These are phyloP conservation scores for Pythium aquatile DNA, from an alignment of 352 stramenopile species.

Conservation along the genomic window DNA sequence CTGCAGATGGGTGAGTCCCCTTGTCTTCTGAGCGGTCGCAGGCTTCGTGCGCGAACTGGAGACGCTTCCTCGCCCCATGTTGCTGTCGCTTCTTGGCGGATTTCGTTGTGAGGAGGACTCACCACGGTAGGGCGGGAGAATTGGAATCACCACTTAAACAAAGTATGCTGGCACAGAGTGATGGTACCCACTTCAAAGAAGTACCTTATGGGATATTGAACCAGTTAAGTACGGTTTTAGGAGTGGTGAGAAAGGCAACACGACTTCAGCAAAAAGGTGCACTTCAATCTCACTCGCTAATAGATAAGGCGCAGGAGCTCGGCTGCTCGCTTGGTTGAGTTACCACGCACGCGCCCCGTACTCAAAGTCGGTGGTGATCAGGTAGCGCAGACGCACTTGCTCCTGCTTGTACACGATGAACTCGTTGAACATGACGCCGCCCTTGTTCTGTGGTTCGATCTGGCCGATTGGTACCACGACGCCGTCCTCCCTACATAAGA, in stretches of 20 bases:
- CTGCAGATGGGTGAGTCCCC: slow-evolving; percentile 31
- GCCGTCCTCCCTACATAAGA: slow-evolving; percentile 26
- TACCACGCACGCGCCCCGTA: slow-evolving; percentile 7
- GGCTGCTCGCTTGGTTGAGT: neutral
- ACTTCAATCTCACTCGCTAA: slow-evolving; percentile 19
- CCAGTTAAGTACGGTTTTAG: neutral
- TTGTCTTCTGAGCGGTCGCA: slow-evolving; percentile 23
- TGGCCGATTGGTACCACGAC: slow-evolving; percentile 54
- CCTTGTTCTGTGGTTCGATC: slow-evolving; percentile 38
- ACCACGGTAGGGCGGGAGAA: slow-evolving; percentile 6
- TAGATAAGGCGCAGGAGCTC: neutral
- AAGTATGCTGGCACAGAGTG: slow-evolving; percentile 15
- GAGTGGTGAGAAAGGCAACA: neutral
- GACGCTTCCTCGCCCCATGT: neutral
- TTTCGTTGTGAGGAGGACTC: slow-evolving; percentile 4
- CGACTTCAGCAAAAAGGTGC: neutral
- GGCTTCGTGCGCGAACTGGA: neutral
- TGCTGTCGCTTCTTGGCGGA: neutral
- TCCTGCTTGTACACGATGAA: slow-evolving; percentile 72
- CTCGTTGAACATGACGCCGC: slow-evolving; percentile 63
- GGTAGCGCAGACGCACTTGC: slow-evolving; percentile 63
- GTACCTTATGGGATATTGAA: neutral
- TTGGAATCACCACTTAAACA: slow-evolving; percentile 9
- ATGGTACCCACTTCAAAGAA: slow-evolving; percentile 26
- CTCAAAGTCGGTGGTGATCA: slow-evolving; percentile 49